Conservation (phyloP, 2,329 filamentous ascomycete genomes). For the Cyphellophora europaea region DNA sequence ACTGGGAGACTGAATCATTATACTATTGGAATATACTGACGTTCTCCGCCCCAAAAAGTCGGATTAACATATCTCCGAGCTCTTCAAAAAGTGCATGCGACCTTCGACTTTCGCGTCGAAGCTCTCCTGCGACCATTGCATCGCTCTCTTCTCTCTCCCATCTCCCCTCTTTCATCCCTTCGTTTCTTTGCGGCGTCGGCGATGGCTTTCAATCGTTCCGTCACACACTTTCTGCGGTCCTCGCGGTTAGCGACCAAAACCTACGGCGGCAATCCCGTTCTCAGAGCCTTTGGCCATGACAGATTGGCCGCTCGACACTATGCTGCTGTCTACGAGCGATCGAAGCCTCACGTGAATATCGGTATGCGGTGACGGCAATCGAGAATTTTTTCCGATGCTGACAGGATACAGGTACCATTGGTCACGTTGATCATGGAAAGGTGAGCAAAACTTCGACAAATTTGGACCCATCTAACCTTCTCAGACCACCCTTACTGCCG, state of each 20-base stretch:
- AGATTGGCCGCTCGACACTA: constrained; percentile 42
- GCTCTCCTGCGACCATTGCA: no score
- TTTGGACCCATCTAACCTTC: constrained; percentile 11
- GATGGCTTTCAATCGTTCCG: constrained; percentile 74
- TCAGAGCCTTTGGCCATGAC: constrained; percentile 42
- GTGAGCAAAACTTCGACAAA: no score
- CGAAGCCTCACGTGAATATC: constrained; percentile 97
- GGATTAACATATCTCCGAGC: no score
- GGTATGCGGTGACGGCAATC: constrained; percentile 43
- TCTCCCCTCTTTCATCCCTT: no score
- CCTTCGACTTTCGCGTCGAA: no score
- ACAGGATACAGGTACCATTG: constrained; percentile 66
- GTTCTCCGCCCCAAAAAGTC: no score
- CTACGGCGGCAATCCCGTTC: constrained; percentile 65
- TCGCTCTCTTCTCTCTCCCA: no score
- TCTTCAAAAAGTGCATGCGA: no score
- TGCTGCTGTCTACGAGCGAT: constrained; percentile 66
- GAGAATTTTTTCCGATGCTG: not conserved
- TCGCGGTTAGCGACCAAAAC: constrained; percentile 64
- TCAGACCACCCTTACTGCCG: constrained; percentile 93
- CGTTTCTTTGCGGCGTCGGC: no score
- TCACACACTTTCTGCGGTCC: constrained; percentile 72
- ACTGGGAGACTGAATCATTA: no score
- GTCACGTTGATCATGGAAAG: constrained; percentile 99
- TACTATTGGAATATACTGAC: no score